Percentiles rank a stretch among this genome's conserved stretches.
phyloP scores from a whole-genome alignment of 2,329 filamentous ascomycete genomes.

The Colletotrichum orbiculare region DNA sequence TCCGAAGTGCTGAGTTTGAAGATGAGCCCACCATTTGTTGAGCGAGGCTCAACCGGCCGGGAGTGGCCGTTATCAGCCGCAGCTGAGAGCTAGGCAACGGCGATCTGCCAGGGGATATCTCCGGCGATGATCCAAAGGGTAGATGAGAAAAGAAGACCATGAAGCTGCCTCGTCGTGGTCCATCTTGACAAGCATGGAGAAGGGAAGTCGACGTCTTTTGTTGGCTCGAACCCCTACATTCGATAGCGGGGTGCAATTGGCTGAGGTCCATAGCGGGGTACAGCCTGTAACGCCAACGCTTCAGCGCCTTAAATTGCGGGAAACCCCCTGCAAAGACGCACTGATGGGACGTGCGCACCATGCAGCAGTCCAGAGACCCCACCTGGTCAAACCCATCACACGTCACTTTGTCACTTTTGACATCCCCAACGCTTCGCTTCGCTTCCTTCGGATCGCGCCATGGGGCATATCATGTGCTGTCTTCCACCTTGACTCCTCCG shows the following conservation, averaged over 20 bases:
- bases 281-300: slow-evolving; percentile 15
- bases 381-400: slow-evolving; percentile 33
- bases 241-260: slow-evolving; percentile 20
- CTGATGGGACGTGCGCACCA: slow-evolving; percentile 13
- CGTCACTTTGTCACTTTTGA: slow-evolving; percentile 26
- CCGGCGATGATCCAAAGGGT: no score
- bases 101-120: no score
- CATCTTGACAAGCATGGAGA: neutral
- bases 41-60: neutral
- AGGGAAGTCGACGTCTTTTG: neutral
- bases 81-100: no score
- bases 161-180: no score
- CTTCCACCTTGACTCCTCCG: neutral
- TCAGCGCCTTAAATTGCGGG: slow-evolving; percentile 22
- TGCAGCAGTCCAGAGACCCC: slow-evolving; percentile 16
- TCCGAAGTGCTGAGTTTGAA: no score
- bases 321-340: slow-evolving; percentile 10
- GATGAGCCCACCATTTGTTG: neutral
- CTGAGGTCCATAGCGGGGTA: slow-evolving; percentile 25
- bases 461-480: neutral
- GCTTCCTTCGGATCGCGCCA: slow-evolving; percentile 18
- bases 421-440: slow-evolving; percentile 30
- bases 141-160: neutral
- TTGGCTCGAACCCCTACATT: slow-evolving; percentile 3
- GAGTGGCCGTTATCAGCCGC: no score